Conservation (phyloP, 805 yeast species). For the Scheffersomyces ergatensis region DNA sequence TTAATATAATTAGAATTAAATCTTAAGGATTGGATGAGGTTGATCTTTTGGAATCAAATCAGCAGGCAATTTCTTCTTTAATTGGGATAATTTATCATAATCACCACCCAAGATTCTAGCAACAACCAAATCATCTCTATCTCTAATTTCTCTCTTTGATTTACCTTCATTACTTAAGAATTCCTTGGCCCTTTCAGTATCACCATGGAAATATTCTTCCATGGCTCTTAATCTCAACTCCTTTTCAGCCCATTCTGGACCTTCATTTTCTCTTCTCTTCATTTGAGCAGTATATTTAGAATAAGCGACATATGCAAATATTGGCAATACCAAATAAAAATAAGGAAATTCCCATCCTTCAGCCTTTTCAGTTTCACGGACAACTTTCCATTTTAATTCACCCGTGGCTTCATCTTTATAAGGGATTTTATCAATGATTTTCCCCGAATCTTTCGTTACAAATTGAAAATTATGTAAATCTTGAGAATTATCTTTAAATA, state of each 20-base stretch:
- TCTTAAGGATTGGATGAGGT: conserved; percentile 29
- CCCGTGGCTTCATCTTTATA: conserved; percentile 78
- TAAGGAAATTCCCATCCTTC: conserved; percentile 86
- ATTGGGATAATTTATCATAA: conserved; percentile 66
- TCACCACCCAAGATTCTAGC: conserved; percentile 83
- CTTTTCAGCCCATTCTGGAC: conserved; percentile 78
- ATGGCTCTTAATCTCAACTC: conserved; percentile 74
- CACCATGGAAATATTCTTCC: conserved; percentile 60
- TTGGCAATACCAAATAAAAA: conserved; percentile 72
- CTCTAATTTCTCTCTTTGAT: conserved; percentile 54
- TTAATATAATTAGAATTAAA: too few species aligned
- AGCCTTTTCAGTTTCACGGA: conserved; percentile 65
- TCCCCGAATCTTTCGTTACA: conserved; percentile 48
- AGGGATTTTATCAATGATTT: conserved; percentile 80
- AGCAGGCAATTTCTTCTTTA: conserved; percentile 48
- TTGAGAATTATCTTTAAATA: conserved; percentile 59
- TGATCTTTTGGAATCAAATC: conserved; percentile 37
- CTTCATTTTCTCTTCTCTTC: conserved; percentile 38
- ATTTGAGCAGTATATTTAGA: conserved; percentile 44
- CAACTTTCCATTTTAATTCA: conserved; percentile 72
- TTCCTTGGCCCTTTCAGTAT: conserved; percentile 48
- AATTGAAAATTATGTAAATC: conserved; percentile 57
- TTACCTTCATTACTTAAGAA: conserved; percentile 54
- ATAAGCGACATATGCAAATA: conserved; percentile 55
- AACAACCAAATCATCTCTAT: conserved; percentile 73